Conservation (phyloP, 23 red algal genomes). For the Cyanidioschyzon merolae region DNA sequence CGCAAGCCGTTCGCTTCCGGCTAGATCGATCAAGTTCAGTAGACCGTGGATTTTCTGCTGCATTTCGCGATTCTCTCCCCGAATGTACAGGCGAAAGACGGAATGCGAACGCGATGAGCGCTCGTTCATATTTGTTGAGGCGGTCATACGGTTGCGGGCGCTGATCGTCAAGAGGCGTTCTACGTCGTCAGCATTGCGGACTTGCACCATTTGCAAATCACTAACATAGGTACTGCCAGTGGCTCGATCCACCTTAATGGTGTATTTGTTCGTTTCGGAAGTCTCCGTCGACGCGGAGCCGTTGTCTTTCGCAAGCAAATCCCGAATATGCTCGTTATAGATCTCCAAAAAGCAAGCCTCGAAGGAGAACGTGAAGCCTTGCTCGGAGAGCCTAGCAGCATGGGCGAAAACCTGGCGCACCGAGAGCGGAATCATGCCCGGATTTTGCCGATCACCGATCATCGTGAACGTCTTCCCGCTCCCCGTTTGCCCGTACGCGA, state of each 20-base stretch:
- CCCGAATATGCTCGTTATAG: conserved; percentile 91
- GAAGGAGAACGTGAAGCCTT: conserved; percentile 70
- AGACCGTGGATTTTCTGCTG: conserved; percentile 37
- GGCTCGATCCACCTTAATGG: conserved; percentile 2
- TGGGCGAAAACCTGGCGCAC: conserved; percentile 65
- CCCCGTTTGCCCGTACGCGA: conserved; percentile 97
- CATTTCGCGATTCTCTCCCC: conserved; percentile 38
- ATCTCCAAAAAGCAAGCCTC: conserved; percentile 91
- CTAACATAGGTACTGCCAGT: conserved; percentile 41
- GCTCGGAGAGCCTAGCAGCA: conserved; percentile 45
- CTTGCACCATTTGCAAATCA: conserved; percentile 35
- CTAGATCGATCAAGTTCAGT: conserved; percentile 93
- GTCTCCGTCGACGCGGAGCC: neutral
- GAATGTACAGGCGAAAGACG: conserved; percentile 82
- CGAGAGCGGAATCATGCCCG: conserved; percentile 85
- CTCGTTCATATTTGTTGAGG: conserved; percentile 66
- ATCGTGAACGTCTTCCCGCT: conserved; percentile 98
- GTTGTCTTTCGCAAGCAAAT: conserved; percentile 35
- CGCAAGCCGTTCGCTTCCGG: conserved; percentile 72
- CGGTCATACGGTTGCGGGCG: conserved; percentile 67
- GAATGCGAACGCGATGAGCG: conserved; percentile 72
- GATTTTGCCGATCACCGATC: conserved; percentile 41
- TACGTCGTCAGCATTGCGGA: conserved; percentile 36
- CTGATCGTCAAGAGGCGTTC: conserved; percentile 44
- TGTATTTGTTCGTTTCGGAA: neutral